Evolutionary conservation across 129 eudicot species (phyloP), one percentile per base, ranked within the genome.

Genomic region (Pseudognaphalium luteoalbum): DNA sequence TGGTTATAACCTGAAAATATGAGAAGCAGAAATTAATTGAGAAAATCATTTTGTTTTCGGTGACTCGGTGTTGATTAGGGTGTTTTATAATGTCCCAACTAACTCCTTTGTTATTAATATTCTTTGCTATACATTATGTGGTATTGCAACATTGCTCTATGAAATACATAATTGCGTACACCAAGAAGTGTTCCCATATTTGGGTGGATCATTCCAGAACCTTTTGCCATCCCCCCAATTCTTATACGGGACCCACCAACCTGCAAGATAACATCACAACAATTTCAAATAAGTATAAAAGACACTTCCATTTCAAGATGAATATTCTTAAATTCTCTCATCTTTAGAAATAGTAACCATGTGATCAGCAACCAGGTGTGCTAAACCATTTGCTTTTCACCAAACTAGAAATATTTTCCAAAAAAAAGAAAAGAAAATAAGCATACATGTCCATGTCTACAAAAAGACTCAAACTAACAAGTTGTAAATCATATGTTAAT

Each of bases 181-280:
- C 98, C 97, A 81, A 94, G 98, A 91, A 94, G 87, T 65, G 98
- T 94, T 58, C 97, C 98, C 98, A 94, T 91, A 79, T 94, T 94
- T 16, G 98, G 98, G 77, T 94, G 98, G 82, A 94, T 94, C 97
- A 91, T 94, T 50, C 98, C 98, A 51, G 98, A 93, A 72, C 98
- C 98, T 82, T 93, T 93, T 76, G 97, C 98, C 98, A 93, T 93
- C 51, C 98, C 98, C 52, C 98, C 98, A 47, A 93, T 56, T 86
- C 88, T 84, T 54, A 91, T 75, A 52, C 51, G 79, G 33, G 85
- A 76, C 25, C 91, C 93, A 70, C 93, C 96, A 79, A 94, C 86
- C 98, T 94, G 51, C 39, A 65, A 32, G 15, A 19, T 67, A 25
- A 70, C 32, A 15, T 30, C 47, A 34, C 32, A 60, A 39, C 60